These are phyloP conservation scores for Bruguiera parviflora DNA, from an alignment of 345 rosid species.

Conservation along the genomic window DNA sequence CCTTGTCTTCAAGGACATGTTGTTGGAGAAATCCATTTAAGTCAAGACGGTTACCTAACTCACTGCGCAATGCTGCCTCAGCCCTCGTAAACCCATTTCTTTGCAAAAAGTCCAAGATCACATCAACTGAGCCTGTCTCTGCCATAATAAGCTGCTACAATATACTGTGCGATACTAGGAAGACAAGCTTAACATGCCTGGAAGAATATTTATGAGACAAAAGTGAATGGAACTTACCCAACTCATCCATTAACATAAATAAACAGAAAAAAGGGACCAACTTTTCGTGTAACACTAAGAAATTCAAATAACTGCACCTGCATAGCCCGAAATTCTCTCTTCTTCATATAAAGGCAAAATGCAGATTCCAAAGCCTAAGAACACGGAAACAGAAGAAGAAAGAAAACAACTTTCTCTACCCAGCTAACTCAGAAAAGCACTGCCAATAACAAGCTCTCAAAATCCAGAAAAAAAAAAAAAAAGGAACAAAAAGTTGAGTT, in stretches of 20 bases:
- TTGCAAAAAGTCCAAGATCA: slow-evolving; percentile 74
- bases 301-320: background rate
- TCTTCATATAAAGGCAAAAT: background rate
- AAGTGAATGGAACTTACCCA: background rate
- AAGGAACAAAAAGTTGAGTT: background rate
- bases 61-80: slow-evolving; percentile 91
- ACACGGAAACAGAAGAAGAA: background rate
- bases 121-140: slow-evolving; percentile 61
- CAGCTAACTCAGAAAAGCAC: background rate
- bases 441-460: background rate
- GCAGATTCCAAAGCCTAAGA: background rate
- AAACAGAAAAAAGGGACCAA: background rate
- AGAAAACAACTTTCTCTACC: background rate
- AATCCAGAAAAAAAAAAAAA: background rate
- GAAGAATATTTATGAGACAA: slow-evolving; percentile 6
- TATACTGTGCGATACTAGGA: slow-evolving; percentile 23
- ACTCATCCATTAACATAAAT: background rate
- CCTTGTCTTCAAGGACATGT: slow-evolving; percentile 54
- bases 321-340: background rate
- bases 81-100: slow-evolving; percentile 78
- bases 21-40: slow-evolving; percentile 67
- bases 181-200: slow-evolving; percentile 36
- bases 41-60: slow-evolving; percentile 66
- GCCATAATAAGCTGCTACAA: slow-evolving; percentile 47
- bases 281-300: background rate